These are phyloP conservation scores for Phytophthora agathidicida DNA, from an alignment of 352 stramenopile genomes.

Conservation along the genomic window DNA sequence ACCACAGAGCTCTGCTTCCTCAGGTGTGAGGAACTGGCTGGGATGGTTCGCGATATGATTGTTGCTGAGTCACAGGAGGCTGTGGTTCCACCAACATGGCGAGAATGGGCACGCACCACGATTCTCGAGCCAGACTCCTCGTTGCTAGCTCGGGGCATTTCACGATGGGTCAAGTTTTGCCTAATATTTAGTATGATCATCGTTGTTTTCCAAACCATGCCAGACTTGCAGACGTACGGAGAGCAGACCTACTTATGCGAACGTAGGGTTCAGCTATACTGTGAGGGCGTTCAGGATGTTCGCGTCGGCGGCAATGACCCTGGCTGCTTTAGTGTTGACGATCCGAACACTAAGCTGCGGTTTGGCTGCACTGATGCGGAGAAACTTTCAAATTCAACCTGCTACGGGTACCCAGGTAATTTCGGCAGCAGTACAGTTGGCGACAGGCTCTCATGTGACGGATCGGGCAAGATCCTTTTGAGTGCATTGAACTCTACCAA, in stretches of 20 bases:
- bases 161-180: conserved; percentile 65
- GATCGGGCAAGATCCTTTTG: conserved; percentile 22
- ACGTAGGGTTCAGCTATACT: conserved; percentile 60
- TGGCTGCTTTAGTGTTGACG: conserved; percentile 60
- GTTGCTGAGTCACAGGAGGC: conserved; percentile 49
- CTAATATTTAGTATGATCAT: conserved; percentile 79
- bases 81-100: conserved; percentile 34
- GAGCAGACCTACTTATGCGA: conserved; percentile 69
- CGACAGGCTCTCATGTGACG: conserved; percentile 54
- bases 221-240: conserved; percentile 75
- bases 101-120: conserved; percentile 40
- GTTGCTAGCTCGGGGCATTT: conserved; percentile 40
- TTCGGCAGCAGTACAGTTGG: conserved; percentile 43
- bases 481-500: conserved; percentile 9
- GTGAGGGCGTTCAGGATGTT: conserved; percentile 28
- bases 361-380: conserved; percentile 55
- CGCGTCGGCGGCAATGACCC: conserved; percentile 46
- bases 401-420: conserved; percentile 64
- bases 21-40: conserved; percentile 62
- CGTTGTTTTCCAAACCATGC: conserved; percentile 83
- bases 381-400: conserved; percentile 45
- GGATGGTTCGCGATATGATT: conserved; percentile 76
- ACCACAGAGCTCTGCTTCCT: conserved; percentile 52
- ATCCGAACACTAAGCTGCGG: conserved; percentile 38
- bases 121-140: conserved; percentile 59